phyloP scores from a whole-genome alignment of 345 rosid species.

The Odontarrhena argentea region DNA sequence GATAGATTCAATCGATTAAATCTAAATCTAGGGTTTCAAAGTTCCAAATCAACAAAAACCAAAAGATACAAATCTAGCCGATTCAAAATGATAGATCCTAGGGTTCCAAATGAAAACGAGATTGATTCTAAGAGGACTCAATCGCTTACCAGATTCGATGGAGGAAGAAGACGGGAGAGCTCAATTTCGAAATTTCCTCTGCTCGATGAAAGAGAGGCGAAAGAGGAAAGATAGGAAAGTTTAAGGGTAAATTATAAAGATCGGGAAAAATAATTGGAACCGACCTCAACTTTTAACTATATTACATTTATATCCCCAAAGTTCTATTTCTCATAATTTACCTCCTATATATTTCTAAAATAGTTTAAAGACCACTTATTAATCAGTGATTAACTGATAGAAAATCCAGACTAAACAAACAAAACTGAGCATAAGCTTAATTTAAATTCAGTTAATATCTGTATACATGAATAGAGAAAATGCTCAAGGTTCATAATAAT shows the following conservation, averaged over 20 bases:
- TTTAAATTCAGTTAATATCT: constrained; percentile 22
- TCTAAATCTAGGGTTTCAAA: neutral
- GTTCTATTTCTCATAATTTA: neutral
- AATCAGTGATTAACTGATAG: constrained; percentile 5
- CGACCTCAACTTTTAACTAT: neutral
- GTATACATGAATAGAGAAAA: constrained; percentile 6
- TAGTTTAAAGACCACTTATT: no score
- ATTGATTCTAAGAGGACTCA: neutral
- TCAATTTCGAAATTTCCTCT: constrained; percentile 7
- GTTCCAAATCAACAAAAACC: neutral
- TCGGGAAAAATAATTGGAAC: neutral
- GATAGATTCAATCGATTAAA: neutral
- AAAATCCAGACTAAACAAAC: constrained; percentile 21
- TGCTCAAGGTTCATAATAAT: constrained; percentile 13
- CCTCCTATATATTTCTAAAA: neutral
- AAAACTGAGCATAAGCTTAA: constrained; percentile 34
- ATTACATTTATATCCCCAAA: neutral
- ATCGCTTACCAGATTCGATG: constrained; percentile 26
- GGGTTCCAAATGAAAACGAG: constrained; percentile 14
- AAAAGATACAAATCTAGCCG: neutral
- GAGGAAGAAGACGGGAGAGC: neutral
- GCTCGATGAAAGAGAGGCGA: neutral
- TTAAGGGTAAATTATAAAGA: neutral
- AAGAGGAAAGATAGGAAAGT: neutral
- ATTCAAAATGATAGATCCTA: neutral